Conservation (phyloP, 192 early-diverging fungal species). For the Gamsiella multidivaricata region DNA sequence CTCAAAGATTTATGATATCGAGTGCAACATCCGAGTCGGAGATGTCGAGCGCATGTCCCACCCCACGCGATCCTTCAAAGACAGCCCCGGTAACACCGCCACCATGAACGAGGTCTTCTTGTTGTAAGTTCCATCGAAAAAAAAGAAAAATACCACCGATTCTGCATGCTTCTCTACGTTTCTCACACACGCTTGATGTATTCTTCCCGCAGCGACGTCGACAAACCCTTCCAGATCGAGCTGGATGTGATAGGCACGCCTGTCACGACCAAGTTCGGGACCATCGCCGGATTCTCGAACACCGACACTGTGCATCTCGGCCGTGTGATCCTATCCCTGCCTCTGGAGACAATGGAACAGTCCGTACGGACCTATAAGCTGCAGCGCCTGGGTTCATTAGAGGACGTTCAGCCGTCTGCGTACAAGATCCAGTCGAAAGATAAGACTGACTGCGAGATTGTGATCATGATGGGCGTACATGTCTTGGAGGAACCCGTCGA, state of each 20-base stretch:
- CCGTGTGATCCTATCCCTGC: slow-evolving; percentile 5
- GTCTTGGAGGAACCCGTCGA: slow-evolving; percentile 43
- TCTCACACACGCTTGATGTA: too few relatives aligned
- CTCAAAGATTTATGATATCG: slow-evolving; percentile 41
- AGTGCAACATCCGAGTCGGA: slow-evolving; percentile 39
- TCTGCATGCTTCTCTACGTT: too few relatives aligned
- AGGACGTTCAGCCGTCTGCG: neutral
- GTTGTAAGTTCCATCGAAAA: slow-evolving; percentile 32
- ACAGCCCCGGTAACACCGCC: slow-evolving; percentile 44
- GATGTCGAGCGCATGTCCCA: slow-evolving; percentile 35
- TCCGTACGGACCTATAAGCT: slow-evolving; percentile 41
- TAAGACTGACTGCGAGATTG: slow-evolving; percentile 44
- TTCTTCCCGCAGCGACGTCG: slow-evolving; percentile 45
- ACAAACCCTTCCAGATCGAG: slow-evolving; percentile 40
- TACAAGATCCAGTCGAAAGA: slow-evolving; percentile 24
- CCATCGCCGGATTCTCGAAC: slow-evolving; percentile 49
- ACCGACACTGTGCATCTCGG: slow-evolving; percentile 34
- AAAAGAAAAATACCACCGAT: too few relatives aligned
- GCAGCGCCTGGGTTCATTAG: neutral
- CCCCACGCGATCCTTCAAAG: slow-evolving; percentile 46
- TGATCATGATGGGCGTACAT: slow-evolving; percentile 48
- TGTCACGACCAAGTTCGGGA: slow-evolving; percentile 40
- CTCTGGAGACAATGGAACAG: slow-evolving; percentile 27
- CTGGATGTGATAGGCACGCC: slow-evolving; percentile 40
- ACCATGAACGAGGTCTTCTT: slow-evolving; percentile 50